Evolutionary conservation across 129 eudicot genomes (phyloP).

Genomic region (Calendula officinalis): DNA sequence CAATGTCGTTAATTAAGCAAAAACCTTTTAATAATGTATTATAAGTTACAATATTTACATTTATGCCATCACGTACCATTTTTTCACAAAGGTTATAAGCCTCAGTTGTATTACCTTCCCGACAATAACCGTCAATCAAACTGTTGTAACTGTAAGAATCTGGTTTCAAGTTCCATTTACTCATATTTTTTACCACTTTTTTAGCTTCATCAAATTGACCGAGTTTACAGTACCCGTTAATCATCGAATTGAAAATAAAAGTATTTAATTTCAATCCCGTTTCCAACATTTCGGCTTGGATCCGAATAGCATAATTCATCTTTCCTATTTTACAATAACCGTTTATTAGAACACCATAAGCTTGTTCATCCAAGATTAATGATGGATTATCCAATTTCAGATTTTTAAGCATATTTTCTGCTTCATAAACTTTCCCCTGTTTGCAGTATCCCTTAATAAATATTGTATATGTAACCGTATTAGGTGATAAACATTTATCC

Average conservation of each 20-base stretch:
- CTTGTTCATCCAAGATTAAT: slow-evolving; percentile 49
- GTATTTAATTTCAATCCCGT: slow-evolving; percentile 54
- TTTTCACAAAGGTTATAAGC: slow-evolving; percentile 57
- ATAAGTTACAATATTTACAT: slow-evolving; percentile 54
- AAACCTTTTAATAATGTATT: slow-evolving; percentile 77
- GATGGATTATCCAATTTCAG: slow-evolving; percentile 47
- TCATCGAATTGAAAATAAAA: slow-evolving; percentile 66
- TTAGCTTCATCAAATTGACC: slow-evolving; percentile 61
- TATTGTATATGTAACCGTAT: slow-evolving; percentile 63
- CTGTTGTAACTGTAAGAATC: slow-evolving; percentile 79
- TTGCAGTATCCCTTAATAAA: slow-evolving; percentile 79
- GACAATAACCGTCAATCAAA: slow-evolving; percentile 66
- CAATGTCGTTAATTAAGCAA: slow-evolving; percentile 46
- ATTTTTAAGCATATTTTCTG: slow-evolving; percentile 52
- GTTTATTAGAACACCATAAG: slow-evolving; percentile 66
- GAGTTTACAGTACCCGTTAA: slow-evolving; percentile 78
- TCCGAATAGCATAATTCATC: slow-evolving; percentile 65
- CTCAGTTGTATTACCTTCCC: slow-evolving; percentile 43
- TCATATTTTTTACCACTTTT: slow-evolving; percentile 44
- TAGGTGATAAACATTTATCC: slow-evolving; percentile 39
- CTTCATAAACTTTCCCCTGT: slow-evolving; percentile 55
- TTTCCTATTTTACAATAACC: slow-evolving; percentile 64
- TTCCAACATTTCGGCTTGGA: slow-evolving; percentile 60
- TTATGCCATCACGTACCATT: slow-evolving; percentile 55
- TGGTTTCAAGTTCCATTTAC: slow-evolving; percentile 55